A percentile compares a stretch with the other conserved stretches of the same genome.
These are phyloP conservation scores for Daldinia caldariorum DNA, from an alignment of 495 filamentous ascomycete species.

Conservation along the genomic window DNA sequence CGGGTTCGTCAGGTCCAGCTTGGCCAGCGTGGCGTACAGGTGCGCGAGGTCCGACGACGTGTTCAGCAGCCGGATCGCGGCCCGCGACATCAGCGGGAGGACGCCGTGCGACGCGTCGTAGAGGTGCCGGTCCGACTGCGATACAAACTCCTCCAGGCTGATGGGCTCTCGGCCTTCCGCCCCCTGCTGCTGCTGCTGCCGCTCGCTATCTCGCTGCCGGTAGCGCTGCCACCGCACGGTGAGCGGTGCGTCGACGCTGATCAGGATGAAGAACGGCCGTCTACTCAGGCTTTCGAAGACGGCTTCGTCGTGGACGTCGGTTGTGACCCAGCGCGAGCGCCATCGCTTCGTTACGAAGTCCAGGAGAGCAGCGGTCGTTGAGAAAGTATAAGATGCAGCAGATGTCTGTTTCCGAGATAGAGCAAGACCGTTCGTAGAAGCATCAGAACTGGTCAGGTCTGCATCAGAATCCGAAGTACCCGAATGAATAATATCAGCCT, in stretches of 20 bases:
- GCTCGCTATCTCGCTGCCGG: conserved; percentile 44
- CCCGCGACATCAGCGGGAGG: conserved; percentile 76
- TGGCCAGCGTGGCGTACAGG: conserved; percentile 72
- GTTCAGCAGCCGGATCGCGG: conserved; percentile 87
- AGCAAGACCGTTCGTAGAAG: conserved; percentile 11
- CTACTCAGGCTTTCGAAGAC: conserved; percentile 76
- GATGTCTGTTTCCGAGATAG: conserved; percentile 48
- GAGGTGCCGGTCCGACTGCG: conserved; percentile 77
- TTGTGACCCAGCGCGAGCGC: conserved; percentile 84
- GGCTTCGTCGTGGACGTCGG: conserved; percentile 73
- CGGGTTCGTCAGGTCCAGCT: conserved; percentile 78
- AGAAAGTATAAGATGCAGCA: conserved; percentile 59
- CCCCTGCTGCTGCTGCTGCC: conserved; percentile 48
- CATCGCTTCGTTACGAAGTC: conserved; percentile 87
- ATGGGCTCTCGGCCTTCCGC: conserved; percentile 60
- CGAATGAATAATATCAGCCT: background rate
- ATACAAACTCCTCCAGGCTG: conserved; percentile 80
- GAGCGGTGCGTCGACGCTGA: conserved; percentile 91
- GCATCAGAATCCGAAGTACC: conserved; percentile 40
- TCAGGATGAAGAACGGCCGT: conserved; percentile 90
- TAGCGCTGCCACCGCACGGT: conserved; percentile 81
- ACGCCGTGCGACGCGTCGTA: conserved; percentile 74
- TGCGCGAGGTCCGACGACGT: conserved; percentile 73
- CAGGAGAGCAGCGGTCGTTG: conserved; percentile 68
- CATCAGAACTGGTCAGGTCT: conserved; percentile 41